Conservation (phyloP, 2,329 filamentous ascomycete species). For the Xylaria sp. region DNA sequence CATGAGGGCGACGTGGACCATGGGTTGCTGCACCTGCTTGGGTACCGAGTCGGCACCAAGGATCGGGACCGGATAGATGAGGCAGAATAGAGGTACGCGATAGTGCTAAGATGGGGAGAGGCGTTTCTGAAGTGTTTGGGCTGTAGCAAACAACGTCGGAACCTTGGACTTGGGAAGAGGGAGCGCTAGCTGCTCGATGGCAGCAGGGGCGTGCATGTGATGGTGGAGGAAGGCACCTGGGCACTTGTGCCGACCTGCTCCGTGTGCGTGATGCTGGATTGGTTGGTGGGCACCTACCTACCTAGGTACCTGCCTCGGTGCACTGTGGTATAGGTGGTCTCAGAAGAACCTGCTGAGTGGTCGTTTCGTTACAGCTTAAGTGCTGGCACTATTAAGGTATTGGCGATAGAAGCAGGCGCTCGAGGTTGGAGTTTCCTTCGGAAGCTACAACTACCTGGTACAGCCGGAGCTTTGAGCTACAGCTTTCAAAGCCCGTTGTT, state of each 20-base stretch:
- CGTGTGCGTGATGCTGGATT: too few species aligned
- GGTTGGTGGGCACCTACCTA: background rate
- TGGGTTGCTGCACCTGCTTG: constrained; percentile 18
- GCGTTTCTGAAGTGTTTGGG: constrained; percentile 22
- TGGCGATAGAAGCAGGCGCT: too few species aligned
- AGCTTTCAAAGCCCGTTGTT: background rate
- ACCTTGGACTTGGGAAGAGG: too few species aligned
- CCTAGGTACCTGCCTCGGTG: constrained; percentile 1
- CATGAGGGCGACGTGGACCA: background rate
- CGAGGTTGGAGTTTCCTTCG: background rate
- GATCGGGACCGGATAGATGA: background rate
- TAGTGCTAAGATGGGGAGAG: background rate
- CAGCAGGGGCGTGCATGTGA: background rate
- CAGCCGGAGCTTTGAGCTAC: background rate
- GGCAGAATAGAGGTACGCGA: background rate
- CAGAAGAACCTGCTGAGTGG: background rate
- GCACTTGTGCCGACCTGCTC: too few species aligned
- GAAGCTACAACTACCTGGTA: background rate
- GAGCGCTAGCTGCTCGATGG: background rate
- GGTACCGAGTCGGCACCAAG: constrained; percentile 13
- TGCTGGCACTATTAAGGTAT: too few species aligned
- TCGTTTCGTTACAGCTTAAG: too few species aligned
- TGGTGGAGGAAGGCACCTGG: constrained; percentile 7
- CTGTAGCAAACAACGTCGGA: constrained; percentile 1
- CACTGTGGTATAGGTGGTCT: background rate